Evolutionary conservation across 1,139 yeast genomes (phyloP).

Genomic region (Magnusiomyces clavatus): DNA sequence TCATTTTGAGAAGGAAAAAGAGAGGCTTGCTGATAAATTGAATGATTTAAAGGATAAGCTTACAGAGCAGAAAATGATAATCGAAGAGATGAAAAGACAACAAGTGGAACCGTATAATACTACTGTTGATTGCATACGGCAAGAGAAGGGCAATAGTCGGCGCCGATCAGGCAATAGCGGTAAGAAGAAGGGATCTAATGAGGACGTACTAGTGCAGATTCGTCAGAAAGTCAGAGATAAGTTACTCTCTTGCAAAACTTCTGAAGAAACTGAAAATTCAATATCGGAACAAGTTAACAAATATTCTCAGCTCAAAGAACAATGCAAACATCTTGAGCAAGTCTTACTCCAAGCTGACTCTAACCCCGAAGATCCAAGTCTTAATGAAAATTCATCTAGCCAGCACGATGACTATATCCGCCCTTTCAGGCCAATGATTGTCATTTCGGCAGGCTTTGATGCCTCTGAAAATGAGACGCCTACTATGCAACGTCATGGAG

Average conservation of each 20-base stretch:
- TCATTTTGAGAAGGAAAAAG: slow-evolving; percentile 5
- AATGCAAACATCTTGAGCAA: not conserved
- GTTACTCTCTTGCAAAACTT: slow-evolving; percentile 20
- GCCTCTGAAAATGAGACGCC: slow-evolving; percentile 79
- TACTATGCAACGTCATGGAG: slow-evolving; percentile 81
- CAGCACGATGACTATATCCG: slow-evolving; percentile 4
- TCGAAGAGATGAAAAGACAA: not conserved
- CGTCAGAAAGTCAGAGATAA: not conserved
- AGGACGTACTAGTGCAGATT: slow-evolving; percentile 21
- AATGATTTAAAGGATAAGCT: too few relatives aligned
- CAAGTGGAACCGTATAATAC: not conserved
- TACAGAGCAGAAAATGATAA: not conserved
- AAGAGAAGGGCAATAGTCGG: too few relatives aligned
- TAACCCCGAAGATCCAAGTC: too few relatives aligned
- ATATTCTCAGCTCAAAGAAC: not conserved
- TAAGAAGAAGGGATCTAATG: not conserved
- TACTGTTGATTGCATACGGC: too few relatives aligned
- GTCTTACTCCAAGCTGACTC: not conserved
- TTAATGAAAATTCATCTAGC: slow-evolving; percentile 1
- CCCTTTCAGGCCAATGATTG: slow-evolving; percentile 61
- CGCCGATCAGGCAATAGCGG: not conserved
- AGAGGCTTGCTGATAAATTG: too few relatives aligned
- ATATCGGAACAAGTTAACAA: not conserved
- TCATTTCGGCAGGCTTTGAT: slow-evolving; percentile 82
- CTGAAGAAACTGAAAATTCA: slow-evolving; percentile 15